Conservation (phyloP, 164 flowering plant genomes). For the Nymphaea thermarum region DNA sequence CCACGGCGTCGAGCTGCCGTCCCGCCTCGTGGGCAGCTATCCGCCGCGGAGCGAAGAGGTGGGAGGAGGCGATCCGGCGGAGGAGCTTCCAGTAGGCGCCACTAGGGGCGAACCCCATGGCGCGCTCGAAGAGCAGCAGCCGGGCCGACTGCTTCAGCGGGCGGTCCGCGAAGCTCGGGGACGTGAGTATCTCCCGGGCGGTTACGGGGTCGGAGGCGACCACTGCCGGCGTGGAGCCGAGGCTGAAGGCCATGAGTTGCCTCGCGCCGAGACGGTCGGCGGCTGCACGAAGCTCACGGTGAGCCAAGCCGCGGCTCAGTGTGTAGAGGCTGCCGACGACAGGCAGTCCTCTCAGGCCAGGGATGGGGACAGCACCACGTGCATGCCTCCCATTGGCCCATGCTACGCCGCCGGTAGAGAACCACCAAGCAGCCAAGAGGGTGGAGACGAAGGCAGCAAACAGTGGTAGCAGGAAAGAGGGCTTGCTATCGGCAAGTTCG, state of each 20-base stretch:
- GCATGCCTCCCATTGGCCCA: slow-evolving; percentile 48
- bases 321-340: slow-evolving; percentile 39
- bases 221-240: slow-evolving; percentile 52
- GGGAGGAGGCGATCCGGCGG: slow-evolving; percentile 46
- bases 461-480: no score
- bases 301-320: slow-evolving; percentile 43
- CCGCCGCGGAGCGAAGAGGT: slow-evolving; percentile 46
- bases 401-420: slow-evolving; percentile 42
- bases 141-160: slow-evolving; percentile 66
- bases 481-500: no score
- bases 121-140: slow-evolving; percentile 56
- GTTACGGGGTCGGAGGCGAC: slow-evolving; percentile 45
- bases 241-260: slow-evolving; percentile 59
- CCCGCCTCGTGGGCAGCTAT: slow-evolving; percentile 35
- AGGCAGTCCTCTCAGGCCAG: slow-evolving; percentile 60
- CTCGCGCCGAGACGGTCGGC: slow-evolving; percentile 17
- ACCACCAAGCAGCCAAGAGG: slow-evolving; percentile 34
- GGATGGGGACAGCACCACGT: slow-evolving; percentile 28
- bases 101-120: slow-evolving; percentile 72
- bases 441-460: slow-evolving; percentile 7
- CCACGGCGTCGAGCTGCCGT: slow-evolving; percentile 28
- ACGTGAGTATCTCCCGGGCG: slow-evolving; percentile 50
- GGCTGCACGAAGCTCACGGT: slow-evolving; percentile 38
- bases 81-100: slow-evolving; percentile 66
- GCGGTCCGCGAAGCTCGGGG: slow-evolving; percentile 55